Percentiles rank a stretch among this genome's conserved stretches.
Conservation (phyloP, 805 yeast genomes). For the Debaryomyces tyrocola region DNA sequence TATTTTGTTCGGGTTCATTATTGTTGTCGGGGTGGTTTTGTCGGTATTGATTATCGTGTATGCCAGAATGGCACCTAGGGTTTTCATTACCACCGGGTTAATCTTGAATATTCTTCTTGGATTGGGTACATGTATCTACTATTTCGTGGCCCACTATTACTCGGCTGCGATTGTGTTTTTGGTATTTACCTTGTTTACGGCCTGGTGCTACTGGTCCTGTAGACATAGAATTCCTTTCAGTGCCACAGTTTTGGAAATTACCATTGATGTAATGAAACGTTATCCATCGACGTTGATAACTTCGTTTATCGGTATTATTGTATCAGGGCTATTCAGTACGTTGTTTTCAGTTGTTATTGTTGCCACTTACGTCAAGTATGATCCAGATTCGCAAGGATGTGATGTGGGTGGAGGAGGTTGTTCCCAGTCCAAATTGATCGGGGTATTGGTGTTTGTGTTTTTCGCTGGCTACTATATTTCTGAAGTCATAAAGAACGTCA, state of each 20-base stretch:
- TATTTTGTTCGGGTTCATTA: conserved; percentile 64
- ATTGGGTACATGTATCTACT: conserved; percentile 74
- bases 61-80: conserved; percentile 65
- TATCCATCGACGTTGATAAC: conserved; percentile 70
- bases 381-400: conserved; percentile 61
- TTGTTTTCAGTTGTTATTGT: conserved; percentile 68
- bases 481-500: conserved; percentile 77
- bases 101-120: conserved; percentile 67
- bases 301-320: conserved; percentile 57
- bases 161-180: conserved; percentile 79
- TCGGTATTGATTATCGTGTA: conserved; percentile 55
- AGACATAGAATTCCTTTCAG: conserved; percentile 72
- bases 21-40: conserved; percentile 58
- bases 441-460: conserved; percentile 68
- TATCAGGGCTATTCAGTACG: conserved; percentile 62
- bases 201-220: conserved; percentile 72
- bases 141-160: conserved; percentile 65
- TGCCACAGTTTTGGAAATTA: conserved; percentile 63
- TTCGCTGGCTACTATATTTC: conserved; percentile 83
- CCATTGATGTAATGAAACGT: conserved; percentile 73
- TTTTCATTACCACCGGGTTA: conserved; percentile 69
- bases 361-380: conserved; percentile 76
- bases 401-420: conserved; percentile 51
- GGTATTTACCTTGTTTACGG: conserved; percentile 62
- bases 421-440: conserved; percentile 60